Evolutionary conservation across 306 rosid species (phyloP), one percentile per base, ranked within the genome.

Genomic region (Ochetophila trinervis): DNA sequence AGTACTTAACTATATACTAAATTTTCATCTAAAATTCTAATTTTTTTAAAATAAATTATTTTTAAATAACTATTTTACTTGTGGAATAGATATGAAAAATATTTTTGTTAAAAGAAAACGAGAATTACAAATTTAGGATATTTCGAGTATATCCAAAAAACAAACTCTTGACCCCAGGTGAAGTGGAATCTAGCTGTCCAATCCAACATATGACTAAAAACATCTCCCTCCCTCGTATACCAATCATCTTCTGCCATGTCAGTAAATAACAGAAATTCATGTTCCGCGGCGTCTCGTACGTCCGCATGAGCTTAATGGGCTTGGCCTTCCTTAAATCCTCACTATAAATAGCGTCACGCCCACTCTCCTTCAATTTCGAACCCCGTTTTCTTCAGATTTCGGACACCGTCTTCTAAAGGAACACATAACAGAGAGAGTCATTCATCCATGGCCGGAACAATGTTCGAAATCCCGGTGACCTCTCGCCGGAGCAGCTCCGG

Each of bases 401-500:
- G 9, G 5, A 6, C 2, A 4, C 16, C n/a, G n/a, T n/a, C n/a
- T n/a, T n/a, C n/a, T n/a, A n/a, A n/a, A n/a, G n/a, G n/a, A n/a
- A n/a, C n/a, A n/a, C n/a, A n/a, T n/a, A n/a, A n/a, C n/a, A 54
- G 5, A 1, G 20, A 24, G 54, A 27, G 5, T 15, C 8, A 14
- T 7, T 7, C 30, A 10, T 24, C 62, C 45, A 70, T 71, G 76
- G 80, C 62, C 48, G 48, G 63, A 61, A 48, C 44, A 20, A 20
- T 66, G 48, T 19, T 53, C 21, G n/a, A 36, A 61, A 17, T 61
- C 19, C 17, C 54, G 54, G 67, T 27, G 3, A 5, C 32, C 32
- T 1, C 35, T 55, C 45, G 62, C 63, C 73, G 66, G 67, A 65
- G 42, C 68, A 80, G 35, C 70, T 80, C 79, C 72, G 76, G 55